phyloP scores from a whole-genome alignment of 163 green algal genomes.

The Chlamydomonas reinhardtii region DNA sequence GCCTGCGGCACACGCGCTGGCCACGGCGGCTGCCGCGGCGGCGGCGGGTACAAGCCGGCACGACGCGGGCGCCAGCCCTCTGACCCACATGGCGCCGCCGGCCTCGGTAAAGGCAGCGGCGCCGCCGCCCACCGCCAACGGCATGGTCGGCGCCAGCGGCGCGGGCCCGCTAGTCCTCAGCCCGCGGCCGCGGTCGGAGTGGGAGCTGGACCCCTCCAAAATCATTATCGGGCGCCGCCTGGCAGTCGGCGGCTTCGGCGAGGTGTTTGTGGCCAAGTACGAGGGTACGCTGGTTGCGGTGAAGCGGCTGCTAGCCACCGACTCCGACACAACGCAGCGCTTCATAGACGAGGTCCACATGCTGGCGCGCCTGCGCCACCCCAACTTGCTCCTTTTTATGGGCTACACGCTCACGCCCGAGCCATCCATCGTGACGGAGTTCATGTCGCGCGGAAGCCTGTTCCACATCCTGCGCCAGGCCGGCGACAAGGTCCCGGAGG shows the following conservation, averaged over 20 bases:
- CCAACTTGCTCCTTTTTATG: slow-evolving; percentile 81
- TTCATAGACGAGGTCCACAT: slow-evolving; percentile 74
- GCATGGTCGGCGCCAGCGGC: too few relatives aligned
- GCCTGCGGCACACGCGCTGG: too few relatives aligned
- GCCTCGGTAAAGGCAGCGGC: too few relatives aligned
- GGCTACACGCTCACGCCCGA: slow-evolving; percentile 61
- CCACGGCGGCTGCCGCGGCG: too few relatives aligned
- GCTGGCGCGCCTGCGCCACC: slow-evolving; percentile 73
- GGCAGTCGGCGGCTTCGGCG: slow-evolving; percentile 80
- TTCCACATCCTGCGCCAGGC: slow-evolving; percentile 61
- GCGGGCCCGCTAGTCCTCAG: neutral
- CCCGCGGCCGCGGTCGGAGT: slow-evolving; percentile 54
- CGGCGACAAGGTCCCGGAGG: slow-evolving; percentile 33
- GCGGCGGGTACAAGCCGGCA: too few relatives aligned
- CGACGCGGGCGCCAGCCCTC: too few relatives aligned
- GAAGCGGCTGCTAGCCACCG: slow-evolving; percentile 74
- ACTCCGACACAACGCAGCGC: slow-evolving; percentile 61
- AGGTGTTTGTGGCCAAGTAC: slow-evolving; percentile 84
- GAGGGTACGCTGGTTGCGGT: slow-evolving; percentile 80
- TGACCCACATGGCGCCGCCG: too few relatives aligned
- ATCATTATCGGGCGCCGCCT: slow-evolving; percentile 71
- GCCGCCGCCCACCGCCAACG: too few relatives aligned
- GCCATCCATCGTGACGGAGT: slow-evolving; percentile 53
- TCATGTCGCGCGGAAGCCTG: slow-evolving; percentile 57
- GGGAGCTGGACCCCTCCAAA: slow-evolving; percentile 68